Percentiles rank a stretch among this genome's conserved stretches.
Conservation (phyloP, 208 protist genomes). For the Wallacemonas sp. region DNA sequence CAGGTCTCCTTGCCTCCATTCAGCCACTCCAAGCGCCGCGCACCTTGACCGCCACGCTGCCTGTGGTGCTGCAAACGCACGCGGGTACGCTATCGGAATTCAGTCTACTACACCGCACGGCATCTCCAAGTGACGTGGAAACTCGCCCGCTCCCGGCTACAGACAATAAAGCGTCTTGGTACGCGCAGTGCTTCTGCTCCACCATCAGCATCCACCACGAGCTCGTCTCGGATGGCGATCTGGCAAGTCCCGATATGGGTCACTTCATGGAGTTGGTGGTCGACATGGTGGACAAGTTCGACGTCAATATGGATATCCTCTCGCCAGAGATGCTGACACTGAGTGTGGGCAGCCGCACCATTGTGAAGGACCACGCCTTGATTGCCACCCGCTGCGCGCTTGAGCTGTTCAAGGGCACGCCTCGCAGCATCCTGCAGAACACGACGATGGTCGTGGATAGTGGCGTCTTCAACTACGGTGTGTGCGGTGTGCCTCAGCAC, state of each 20-base stretch:
- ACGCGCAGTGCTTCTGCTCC: slow-evolving; percentile 32
- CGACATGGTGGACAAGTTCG: slow-evolving; percentile 32
- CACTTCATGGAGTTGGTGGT: slow-evolving; percentile 28
- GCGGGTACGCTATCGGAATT: slow-evolving; percentile 4
- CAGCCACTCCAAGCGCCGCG: not conserved
- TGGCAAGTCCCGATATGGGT: slow-evolving; percentile 15
- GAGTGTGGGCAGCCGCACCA: slow-evolving; percentile 30
- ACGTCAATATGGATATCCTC: slow-evolving; percentile 38
- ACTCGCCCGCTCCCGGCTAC: not conserved
- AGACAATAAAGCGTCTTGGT: not conserved
- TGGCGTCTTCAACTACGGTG: slow-evolving; percentile 31
- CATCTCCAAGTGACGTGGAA: not conserved
- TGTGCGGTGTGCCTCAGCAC: slow-evolving; percentile 37
- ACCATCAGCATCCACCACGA: slow-evolving; percentile 23
- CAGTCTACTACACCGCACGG: not conserved
- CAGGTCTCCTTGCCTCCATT: too few relatives aligned
- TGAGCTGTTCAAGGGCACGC: slow-evolving; percentile 30
- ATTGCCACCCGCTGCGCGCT: slow-evolving; percentile 35
- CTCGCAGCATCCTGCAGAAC: slow-evolving; percentile 14
- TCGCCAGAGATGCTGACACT: slow-evolving; percentile 38
- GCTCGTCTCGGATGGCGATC: slow-evolving; percentile 2
- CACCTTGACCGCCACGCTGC: not conserved
- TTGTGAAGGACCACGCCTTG: slow-evolving; percentile 31
- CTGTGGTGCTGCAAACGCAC: slow-evolving; percentile 13
- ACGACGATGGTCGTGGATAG: slow-evolving; percentile 38